A percentile compares a stretch with the other conserved stretches of the same genome.
Conservation (phyloP, 148 eudicot species). For the Chenopodium quinoa region DNA sequence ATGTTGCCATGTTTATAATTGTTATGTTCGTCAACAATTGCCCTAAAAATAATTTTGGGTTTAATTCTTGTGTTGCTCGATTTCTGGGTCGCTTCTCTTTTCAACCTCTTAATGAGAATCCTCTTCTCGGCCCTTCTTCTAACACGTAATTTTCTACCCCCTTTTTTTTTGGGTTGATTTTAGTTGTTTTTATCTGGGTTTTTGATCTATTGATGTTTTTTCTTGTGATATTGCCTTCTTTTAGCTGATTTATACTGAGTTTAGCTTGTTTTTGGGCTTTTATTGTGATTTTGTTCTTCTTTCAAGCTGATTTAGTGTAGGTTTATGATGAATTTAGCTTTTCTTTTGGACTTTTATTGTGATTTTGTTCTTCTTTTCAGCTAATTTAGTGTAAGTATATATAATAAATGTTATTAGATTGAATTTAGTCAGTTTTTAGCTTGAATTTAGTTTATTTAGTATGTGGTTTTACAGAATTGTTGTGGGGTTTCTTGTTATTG, state of each 20-base stretch:
- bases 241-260: too few relatives aligned
- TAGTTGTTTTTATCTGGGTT: background rate
- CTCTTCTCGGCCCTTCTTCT: constrained; percentile 86
- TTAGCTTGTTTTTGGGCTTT: too few relatives aligned
- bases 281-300: too few relatives aligned
- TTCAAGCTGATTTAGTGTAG: too few relatives aligned
- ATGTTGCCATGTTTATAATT: constrained; percentile 64
- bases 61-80: constrained; percentile 53
- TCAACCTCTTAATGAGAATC: constrained; percentile 72
- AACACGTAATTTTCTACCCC: constrained; percentile 39
- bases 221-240: too few relatives aligned
- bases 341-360: too few relatives aligned
- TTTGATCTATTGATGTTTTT: background rate
- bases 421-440: background rate
- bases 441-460: background rate
- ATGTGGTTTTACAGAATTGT: background rate
- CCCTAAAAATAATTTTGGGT: constrained; percentile 51
- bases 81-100: constrained; percentile 63
- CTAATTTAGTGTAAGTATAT: too few relatives aligned
- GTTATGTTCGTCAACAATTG: constrained; percentile 80
- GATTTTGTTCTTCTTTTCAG: too few relatives aligned
- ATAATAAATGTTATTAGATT: too few relatives aligned
- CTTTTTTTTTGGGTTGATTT: background rate
- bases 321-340: too few relatives aligned
- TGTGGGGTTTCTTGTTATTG: constrained; percentile 9